phyloP scores from a whole-genome alignment of 345 rosid genomes.

The Acer campestre region DNA sequence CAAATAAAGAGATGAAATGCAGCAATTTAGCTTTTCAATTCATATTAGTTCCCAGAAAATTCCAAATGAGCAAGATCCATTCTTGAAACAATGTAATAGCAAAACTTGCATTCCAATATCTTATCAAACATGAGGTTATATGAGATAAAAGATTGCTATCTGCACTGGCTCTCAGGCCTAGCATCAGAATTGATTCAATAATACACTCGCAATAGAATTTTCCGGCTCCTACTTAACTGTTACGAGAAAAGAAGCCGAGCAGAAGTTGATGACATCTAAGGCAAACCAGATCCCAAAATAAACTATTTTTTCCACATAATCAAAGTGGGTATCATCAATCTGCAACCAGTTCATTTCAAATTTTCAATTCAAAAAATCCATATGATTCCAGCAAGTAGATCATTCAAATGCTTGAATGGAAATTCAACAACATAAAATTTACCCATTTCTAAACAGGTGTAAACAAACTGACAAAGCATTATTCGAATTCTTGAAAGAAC shows the following conservation, averaged over 20 bases:
- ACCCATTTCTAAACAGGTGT: neutral
- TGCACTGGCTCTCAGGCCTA: too few relatives aligned
- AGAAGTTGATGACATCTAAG: too few relatives aligned
- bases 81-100: too few relatives aligned
- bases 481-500: slow-evolving; percentile 23
- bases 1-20: too few relatives aligned
- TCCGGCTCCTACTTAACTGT: neutral
- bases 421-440: neutral
- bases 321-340: neutral
- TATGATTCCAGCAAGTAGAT: neutral
- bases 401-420: neutral
- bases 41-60: too few relatives aligned
- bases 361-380: neutral
- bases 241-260: neutral
- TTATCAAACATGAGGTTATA: too few relatives aligned
- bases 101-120: too few relatives aligned
- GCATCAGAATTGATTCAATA: too few relatives aligned
- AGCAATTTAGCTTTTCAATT: too few relatives aligned
- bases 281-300: neutral
- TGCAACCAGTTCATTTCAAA: neutral
- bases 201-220: too few relatives aligned
- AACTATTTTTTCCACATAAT: neutral
- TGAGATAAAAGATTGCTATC: too few relatives aligned
- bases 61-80: too few relatives aligned
- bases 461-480: slow-evolving; percentile 14